Base-by-base conservation (phyloP, 2,329 filamentous ascomycete genomes). In the Emergomyces orientalis region DNA sequence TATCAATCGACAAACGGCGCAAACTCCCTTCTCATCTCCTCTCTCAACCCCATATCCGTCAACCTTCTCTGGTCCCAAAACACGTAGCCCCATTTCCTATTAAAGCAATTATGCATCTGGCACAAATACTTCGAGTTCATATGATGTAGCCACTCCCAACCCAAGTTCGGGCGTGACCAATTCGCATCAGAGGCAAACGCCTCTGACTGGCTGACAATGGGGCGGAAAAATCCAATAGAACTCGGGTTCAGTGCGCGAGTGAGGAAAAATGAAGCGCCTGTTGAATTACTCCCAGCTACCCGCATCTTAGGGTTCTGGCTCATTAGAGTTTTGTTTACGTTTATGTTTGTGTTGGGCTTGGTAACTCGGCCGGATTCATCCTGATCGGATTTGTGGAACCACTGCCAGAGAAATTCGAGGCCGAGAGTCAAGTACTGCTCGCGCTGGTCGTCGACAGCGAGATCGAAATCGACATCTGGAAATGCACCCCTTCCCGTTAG, bases 21-120 rank as follows among this genome's bases (percentile, higher is more conserved):
- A 57, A 14, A 57, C 22, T 57, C 22, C 32, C 9, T 27, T 27
- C 34, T 57, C 32, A 57, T 57, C 41, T 47, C 57, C 39, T 58
- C 25, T 25, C n/a, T 43, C 55, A 58, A 45, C 14, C 55, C 55
- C 55, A 58, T 41, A 3, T 8, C 22, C 27, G 8, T 49, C 57
- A 59, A 47, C 57, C 57, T 47, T 27, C 3, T 27, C 57, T 59
- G 25, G 27, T 59, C 57, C 57, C 57, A 59, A 32, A 59, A 47
- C 25, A 59, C 57, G 43, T 59, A 47, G 2, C 41, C 57, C 57
- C 57, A 47, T 25, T 41, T n/a, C 39, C 57, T 19, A 49, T 34
- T 45, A 59, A 47, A 59, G 9, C 25, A 45, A 13, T 59, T 59
- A n/a, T 47, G 57, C 41, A 32, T 19, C 57, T 47, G 57, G 9